These are phyloP conservation scores for Claviceps sp. DNA, from an alignment of 2,329 filamentous ascomycete species.

Conservation along the genomic window DNA sequence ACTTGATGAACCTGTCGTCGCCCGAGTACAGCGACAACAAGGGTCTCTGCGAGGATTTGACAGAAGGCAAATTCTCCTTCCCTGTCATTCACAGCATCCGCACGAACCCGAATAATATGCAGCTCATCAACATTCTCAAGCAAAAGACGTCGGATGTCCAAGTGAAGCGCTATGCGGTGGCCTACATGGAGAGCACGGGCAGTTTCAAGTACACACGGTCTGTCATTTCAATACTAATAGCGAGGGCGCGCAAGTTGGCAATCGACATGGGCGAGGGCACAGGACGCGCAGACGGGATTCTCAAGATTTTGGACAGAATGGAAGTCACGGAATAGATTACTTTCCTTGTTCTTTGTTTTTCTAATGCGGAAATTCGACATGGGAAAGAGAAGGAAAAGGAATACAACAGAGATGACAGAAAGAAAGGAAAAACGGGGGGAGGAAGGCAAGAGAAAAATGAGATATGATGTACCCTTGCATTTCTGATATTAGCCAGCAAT, in stretches of 20 bases:
- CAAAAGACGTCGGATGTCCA: constrained; percentile 78
- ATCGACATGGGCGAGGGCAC: constrained; percentile 49
- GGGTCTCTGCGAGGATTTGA: constrained; percentile 88
- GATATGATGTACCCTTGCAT: too few relatives aligned
- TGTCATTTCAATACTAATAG: constrained; percentile 50
- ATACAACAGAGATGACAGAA: background rate
- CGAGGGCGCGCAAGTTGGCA: constrained; percentile 48
- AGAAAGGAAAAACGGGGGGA: background rate
- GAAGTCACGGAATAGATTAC: constrained; percentile 14
- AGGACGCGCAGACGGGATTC: constrained; percentile 43
- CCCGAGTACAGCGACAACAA: constrained; percentile 76
- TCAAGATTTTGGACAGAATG: constrained; percentile 58
- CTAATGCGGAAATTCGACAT: background rate
- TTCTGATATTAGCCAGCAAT: too few relatives aligned
- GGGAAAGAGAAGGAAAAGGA: background rate
- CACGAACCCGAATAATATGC: constrained; percentile 55
- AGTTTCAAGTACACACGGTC: constrained; percentile 76
- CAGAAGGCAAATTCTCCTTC: constrained; percentile 94
- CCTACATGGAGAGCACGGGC: constrained; percentile 80
- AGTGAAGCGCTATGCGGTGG: constrained; percentile 82
- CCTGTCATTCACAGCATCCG: constrained; percentile 90
- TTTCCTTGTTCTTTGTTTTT: background rate
- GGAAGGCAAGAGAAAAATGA: background rate
- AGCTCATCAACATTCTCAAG: constrained; percentile 83
- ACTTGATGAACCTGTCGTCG: constrained; percentile 78